Percentiles rank a stretch among this genome's conserved stretches.
Conservation (phyloP, 75 land plant species). For the Chamaecyparis obtusa region DNA sequence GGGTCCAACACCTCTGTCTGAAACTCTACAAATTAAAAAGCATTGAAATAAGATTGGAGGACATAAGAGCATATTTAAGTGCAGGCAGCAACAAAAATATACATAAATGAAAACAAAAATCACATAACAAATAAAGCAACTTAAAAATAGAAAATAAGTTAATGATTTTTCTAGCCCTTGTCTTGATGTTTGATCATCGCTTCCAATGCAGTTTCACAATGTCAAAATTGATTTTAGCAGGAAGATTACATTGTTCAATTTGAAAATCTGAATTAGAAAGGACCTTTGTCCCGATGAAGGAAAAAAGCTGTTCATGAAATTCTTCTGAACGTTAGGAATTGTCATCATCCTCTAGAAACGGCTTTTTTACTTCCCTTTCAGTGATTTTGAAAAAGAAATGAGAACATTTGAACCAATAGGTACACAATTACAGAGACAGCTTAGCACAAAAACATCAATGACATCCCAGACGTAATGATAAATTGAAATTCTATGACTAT, state of each 20-base stretch:
- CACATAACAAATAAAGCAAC: background rate
- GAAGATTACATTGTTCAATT: background rate
- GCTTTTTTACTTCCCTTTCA: background rate
- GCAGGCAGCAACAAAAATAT: background rate
- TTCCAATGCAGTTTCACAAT: background rate
- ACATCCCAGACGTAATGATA: background rate
- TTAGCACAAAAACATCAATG: background rate
- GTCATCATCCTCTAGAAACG: background rate
- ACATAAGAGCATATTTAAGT: background rate
- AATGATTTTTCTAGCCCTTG: background rate
- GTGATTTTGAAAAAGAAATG: background rate
- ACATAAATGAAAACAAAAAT: background rate
- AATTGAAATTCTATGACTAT: too few species aligned
- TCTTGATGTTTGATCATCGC: background rate
- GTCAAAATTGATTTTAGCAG: background rate
- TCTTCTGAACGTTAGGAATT: background rate
- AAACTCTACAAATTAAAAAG: slow-evolving; percentile 37
- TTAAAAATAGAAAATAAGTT: background rate
- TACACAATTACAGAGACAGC: too few species aligned
- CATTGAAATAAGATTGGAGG: background rate
- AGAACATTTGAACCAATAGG: background rate
- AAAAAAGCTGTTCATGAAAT: background rate
- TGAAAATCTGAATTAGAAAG: background rate
- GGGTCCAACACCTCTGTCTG: slow-evolving; percentile 61
- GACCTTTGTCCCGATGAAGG: background rate